Conservation (phyloP, 225 moss, liverwort and hornwort genomes). For the Antitrichia curtipendula region DNA sequence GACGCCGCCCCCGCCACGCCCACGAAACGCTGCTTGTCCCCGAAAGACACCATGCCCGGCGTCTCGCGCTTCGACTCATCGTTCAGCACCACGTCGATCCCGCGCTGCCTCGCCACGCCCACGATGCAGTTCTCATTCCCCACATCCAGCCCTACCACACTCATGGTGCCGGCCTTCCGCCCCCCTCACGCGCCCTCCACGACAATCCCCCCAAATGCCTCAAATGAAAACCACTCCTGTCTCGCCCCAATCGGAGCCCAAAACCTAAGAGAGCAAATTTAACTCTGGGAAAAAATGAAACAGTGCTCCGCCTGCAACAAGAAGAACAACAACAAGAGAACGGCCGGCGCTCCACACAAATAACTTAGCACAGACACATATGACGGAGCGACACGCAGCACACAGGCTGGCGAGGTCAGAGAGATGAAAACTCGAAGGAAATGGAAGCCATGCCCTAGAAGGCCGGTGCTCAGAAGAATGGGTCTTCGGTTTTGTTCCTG, state of each 20-base stretch:
- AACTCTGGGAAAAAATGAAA: background rate
- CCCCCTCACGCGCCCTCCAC: background rate
- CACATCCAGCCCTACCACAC: conserved; percentile 93
- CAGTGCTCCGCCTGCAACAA: background rate
- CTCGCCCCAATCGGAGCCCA: background rate
- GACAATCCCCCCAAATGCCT: background rate
- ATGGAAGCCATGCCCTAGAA: background rate
- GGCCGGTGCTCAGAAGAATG: background rate
- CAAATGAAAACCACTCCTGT: background rate
- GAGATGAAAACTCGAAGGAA: background rate
- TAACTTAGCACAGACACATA: background rate
- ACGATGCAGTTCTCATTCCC: conserved; percentile 99
- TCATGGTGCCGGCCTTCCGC: conserved; percentile 55
- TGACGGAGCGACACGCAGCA: background rate
- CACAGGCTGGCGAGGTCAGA: background rate
- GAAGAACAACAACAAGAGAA: background rate
- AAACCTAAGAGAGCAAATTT: background rate
- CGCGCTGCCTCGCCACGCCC: conserved; percentile 89
- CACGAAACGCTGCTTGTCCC: conserved; percentile 93
- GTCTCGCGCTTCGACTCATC: conserved; percentile 99
- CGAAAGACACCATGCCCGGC: conserved; percentile 96
- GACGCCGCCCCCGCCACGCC: conserved; percentile 84
- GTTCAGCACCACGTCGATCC: conserved; percentile 97
- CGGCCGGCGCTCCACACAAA: background rate
- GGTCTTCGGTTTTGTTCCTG: background rate